Evolutionary conservation across 2,329 filamentous ascomycete species (phyloP).

Genomic region (Hymenoscyphus fructigenus): DNA sequence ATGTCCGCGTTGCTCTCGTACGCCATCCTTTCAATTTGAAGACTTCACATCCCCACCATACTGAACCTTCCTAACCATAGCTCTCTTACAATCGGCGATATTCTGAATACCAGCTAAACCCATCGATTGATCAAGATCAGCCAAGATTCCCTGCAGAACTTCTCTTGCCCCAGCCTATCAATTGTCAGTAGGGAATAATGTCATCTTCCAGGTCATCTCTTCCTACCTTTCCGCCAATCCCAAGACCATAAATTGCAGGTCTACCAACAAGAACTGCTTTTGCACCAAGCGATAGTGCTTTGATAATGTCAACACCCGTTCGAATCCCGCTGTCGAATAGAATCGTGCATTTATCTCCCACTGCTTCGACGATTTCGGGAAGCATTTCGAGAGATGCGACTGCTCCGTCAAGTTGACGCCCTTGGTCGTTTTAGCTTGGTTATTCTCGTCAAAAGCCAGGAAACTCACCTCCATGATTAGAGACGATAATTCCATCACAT

Average conservation of each 20-base stretch:
- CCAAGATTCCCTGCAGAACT: constrained; percentile 50
- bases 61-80: neutral
- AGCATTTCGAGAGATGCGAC: constrained; percentile 55
- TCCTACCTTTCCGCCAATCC: constrained; percentile 48
- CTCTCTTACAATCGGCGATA: neutral
- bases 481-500: constrained; percentile 53
- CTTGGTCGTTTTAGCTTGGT: constrained; percentile 27
- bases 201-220: neutral
- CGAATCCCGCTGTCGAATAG: constrained; percentile 61
- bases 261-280: constrained; percentile 57
- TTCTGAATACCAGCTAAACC: constrained; percentile 49
- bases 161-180: constrained; percentile 48
- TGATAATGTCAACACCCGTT: constrained; percentile 57
- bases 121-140: constrained; percentile 56
- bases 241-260: constrained; percentile 58
- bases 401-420: constrained; percentile 55
- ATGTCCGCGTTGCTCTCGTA: neutral
- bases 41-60: constrained; percentile 20
- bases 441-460: neutral
- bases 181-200: constrained; percentile 3
- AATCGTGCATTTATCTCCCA: constrained; percentile 57
- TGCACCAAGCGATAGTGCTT: constrained; percentile 54
- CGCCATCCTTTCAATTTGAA: constrained; percentile 22
- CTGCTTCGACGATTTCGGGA: constrained; percentile 60
- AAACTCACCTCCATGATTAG: constrained; percentile 56